Base-by-base conservation (phyloP, 768 basidiomycete genomes). In the Xerocomellus dryophilus region DNA sequence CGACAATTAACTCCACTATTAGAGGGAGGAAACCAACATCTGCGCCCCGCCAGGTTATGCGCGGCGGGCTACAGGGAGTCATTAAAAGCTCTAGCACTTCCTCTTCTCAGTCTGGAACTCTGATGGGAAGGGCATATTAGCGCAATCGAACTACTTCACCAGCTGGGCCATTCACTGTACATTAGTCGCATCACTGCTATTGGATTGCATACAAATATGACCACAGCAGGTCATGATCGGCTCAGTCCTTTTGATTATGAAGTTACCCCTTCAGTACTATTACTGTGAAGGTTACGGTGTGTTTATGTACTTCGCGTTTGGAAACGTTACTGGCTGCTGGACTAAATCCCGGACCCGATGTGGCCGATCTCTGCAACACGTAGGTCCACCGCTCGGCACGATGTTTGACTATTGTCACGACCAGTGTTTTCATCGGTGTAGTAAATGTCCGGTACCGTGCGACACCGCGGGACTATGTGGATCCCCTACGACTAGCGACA, bases 31-130 rank as follows among this genome's bases (percentile, higher is more conserved):
- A 57, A 46, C 23, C 53, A 31, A 48, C 20, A 2, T 17, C 47
- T 31, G 34, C 17, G 5, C 21, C 59, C 8, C 59, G 58, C 48
- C 66, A 59, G 25, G 36, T 34, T 36, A 10, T 23, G 38, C 53
- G 56, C 15, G 53, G 57, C 17, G 54, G 42, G 10, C 27, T 53
- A n/a, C 65, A 53, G 38, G 56, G 45, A 14, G 38, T 59, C n/a
- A 23, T 42, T 18, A 60, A 61, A 59, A 71, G 50, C 25, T 56
- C 62, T 18, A 67, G 56, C 23, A 54, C 69, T 40, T 60, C 59
- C 31, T 63, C 59, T 58, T 67, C 69, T 39, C 68, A 60, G 57
- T 62, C 63, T 50, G 66, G 58, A 34, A 67, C 61, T 43, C 40
- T 54, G 55, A 62, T 39, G 34, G 61, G 62, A 50, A 62, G 54